Conservation (phyloP, 345 rosid genomes). For the Draba incana region DNA sequence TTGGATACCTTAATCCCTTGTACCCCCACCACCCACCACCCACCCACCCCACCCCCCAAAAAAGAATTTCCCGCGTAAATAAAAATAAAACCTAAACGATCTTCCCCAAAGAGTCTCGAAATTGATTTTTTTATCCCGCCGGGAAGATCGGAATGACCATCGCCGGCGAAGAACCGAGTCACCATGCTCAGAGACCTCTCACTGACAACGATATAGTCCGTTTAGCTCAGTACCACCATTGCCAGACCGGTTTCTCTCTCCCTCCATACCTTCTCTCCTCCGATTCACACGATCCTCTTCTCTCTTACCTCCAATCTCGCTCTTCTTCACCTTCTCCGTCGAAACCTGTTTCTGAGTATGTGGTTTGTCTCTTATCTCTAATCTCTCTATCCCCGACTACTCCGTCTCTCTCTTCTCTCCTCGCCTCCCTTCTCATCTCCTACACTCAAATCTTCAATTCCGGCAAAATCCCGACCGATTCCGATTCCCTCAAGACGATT, state of each 20-base stretch:
- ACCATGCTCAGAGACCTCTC: slow-evolving; percentile 39
- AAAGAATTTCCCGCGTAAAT: slow-evolving; percentile 31
- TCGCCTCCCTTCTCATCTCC: slow-evolving; percentile 63
- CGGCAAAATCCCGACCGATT: slow-evolving; percentile 58
- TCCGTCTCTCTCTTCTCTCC: slow-evolving; percentile 55
- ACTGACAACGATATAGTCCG: slow-evolving; percentile 59
- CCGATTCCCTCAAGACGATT: slow-evolving; percentile 63
- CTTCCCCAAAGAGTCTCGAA: slow-evolving; percentile 22
- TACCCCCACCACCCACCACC: too few species aligned
- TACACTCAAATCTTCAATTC: slow-evolving; percentile 57
- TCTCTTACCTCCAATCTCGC: slow-evolving; percentile 61
- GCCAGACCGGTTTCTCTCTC: slow-evolving; percentile 42
- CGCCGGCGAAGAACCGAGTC: slow-evolving; percentile 32
- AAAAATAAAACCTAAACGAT: slow-evolving; percentile 10
- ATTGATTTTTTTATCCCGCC: slow-evolving; percentile 26
- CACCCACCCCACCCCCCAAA: too few species aligned
- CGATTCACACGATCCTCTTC: slow-evolving; percentile 51
- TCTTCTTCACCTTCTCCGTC: slow-evolving; percentile 60
- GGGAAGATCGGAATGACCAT: slow-evolving; percentile 24
- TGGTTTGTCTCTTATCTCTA: slow-evolving; percentile 61
- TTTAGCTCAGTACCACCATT: slow-evolving; percentile 55
- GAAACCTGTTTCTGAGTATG: slow-evolving; percentile 59
- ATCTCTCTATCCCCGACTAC: slow-evolving; percentile 57
- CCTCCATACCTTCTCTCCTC: slow-evolving; percentile 58
- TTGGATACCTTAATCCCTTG: too few species aligned